These are phyloP conservation scores for Apophysomyces trapeziformis DNA, from an alignment of 371 early-diverging fungal genomes.

Conservation along the genomic window DNA sequence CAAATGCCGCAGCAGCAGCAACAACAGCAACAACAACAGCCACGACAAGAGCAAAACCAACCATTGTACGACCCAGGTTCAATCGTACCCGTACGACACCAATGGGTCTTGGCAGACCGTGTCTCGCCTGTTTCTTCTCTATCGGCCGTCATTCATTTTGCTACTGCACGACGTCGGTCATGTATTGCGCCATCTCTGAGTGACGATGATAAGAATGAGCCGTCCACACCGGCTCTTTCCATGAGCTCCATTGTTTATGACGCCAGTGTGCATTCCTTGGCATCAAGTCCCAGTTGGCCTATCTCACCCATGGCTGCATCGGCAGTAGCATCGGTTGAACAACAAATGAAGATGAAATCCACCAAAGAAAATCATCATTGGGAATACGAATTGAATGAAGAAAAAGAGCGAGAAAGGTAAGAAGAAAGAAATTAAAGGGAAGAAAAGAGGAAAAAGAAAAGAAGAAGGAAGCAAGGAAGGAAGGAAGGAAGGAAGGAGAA, in stretches of 20 bases:
- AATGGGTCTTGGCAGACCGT: slow-evolving; percentile 30
- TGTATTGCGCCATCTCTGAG: background rate
- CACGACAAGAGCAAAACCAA: background rate
- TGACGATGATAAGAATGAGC: background rate
- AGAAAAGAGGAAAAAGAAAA: background rate
- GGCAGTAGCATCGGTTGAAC: slow-evolving; percentile 5
- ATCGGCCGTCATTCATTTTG: background rate
- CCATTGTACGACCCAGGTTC: background rate
- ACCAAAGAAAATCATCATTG: background rate
- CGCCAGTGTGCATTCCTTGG: background rate
- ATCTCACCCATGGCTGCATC: slow-evolving; percentile 9
- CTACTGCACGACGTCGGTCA: background rate
- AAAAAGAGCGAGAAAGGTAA: background rate
- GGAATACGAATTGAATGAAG: background rate
- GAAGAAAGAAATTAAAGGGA: slow-evolving; percentile 1
- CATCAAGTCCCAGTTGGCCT: background rate
- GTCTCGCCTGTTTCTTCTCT: slow-evolving; percentile 22
- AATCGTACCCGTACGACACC: slow-evolving; percentile 30
- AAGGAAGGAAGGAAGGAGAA: too few species aligned
- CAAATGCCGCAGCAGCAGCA: too few species aligned
- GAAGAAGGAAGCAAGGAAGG: too few species aligned
- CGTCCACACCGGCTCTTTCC: background rate
- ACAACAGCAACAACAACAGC: background rate
- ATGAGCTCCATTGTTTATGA: background rate
- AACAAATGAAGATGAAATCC: slow-evolving; percentile 1